Base-by-base conservation (phyloP, 768 basidiomycete species). In the Sutorius australiensis region DNA sequence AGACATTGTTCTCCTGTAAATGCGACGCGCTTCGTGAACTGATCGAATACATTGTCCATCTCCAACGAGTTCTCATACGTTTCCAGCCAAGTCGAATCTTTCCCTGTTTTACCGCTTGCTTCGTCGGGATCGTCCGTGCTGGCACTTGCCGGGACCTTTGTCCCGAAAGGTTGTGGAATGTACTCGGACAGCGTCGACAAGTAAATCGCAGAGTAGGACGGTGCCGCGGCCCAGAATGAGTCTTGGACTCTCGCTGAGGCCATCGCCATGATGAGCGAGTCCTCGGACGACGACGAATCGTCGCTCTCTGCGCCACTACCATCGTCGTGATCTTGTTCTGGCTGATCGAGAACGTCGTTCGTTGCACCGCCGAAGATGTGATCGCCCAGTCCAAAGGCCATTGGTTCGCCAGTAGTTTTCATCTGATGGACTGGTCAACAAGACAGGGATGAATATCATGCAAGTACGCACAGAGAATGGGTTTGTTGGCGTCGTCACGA, bases 11-110 rank as follows among this genome's bases (percentile, higher is more conserved):
- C 80, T 24, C 86, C 84, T 63, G 87, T 84, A 56, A 80, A 75
- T 37, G 72, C 76, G 11, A 92, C 80, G 32, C 92, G 77, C 61
- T 82, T 82, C 47, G 81, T 82, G 64, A 97, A 98, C 16, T 82
- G 77, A 61, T 94, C 87, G 66, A 98, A 98, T 3, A 92, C 81
- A 50, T 84, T 83, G 68, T 98, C 95, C 39, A 90, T 76, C 41
- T 87, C 76, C 44, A 88, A 64, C 13, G 87, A 87, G 63, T 88
- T 85, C 70, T 94, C 93, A 65, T 91, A 95, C 17, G 78, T 74
- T 67, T 95, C 93, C 6, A 80, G 71, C 91, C 86, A 89, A 14
- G 71, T 72, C 19, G 76, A 70, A 58, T 80, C 77, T 51, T 79
- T 75, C 50, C 75, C 71, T 27, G 71, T 71, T 60, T 69, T 77